These are phyloP conservation scores for Scedosporium apiospermum DNA, from an alignment of 2,329 filamentous ascomycete species.

Conservation along the genomic window DNA sequence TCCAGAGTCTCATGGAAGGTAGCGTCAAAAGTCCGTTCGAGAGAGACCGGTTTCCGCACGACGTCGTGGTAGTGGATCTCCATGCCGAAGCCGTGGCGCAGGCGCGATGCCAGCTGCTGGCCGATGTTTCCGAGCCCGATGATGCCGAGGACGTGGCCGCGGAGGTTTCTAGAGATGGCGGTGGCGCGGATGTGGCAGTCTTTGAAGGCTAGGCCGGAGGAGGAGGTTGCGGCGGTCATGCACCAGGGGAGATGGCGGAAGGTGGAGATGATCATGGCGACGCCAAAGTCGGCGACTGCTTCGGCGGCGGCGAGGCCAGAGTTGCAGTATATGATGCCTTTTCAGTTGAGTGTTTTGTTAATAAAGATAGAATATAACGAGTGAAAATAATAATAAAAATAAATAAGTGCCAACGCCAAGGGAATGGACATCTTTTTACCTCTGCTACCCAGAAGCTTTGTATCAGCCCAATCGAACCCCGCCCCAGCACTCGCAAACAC, in stretches of 20 bases:
- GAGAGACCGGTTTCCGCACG: slow-evolving; percentile 30
- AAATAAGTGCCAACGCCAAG: not conserved
- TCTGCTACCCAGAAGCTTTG: slow-evolving; percentile 47
- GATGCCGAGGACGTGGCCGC: slow-evolving; percentile 51
- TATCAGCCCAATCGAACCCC: slow-evolving; percentile 59
- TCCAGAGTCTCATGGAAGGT: slow-evolving; percentile 41
- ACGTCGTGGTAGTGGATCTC: slow-evolving; percentile 55
- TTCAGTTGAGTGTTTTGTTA: not conserved
- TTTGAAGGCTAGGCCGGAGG: slow-evolving; percentile 31
- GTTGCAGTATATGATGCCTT: slow-evolving; percentile 64
- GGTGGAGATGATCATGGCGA: slow-evolving; percentile 58
- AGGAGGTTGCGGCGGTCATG: slow-evolving; percentile 40
- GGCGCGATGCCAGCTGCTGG: slow-evolving; percentile 47
- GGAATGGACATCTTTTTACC: slow-evolving; percentile 29
- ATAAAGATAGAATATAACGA: no score
- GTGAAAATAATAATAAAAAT: not conserved
- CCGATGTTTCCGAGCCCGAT: slow-evolving; percentile 63
- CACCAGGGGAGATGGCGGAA: slow-evolving; percentile 62
- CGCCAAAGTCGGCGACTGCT: slow-evolving; percentile 61
- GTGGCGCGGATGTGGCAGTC: slow-evolving; percentile 53
- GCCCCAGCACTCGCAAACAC: slow-evolving; percentile 58
- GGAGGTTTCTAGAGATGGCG: slow-evolving; percentile 52
- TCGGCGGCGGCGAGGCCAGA: slow-evolving; percentile 61
- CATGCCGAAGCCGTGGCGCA: slow-evolving; percentile 53
- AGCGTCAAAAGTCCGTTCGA: slow-evolving; percentile 34